phyloP scores from a whole-genome alignment of 257 asterid genomes.

The Nicotiana noctiflora region DNA sequence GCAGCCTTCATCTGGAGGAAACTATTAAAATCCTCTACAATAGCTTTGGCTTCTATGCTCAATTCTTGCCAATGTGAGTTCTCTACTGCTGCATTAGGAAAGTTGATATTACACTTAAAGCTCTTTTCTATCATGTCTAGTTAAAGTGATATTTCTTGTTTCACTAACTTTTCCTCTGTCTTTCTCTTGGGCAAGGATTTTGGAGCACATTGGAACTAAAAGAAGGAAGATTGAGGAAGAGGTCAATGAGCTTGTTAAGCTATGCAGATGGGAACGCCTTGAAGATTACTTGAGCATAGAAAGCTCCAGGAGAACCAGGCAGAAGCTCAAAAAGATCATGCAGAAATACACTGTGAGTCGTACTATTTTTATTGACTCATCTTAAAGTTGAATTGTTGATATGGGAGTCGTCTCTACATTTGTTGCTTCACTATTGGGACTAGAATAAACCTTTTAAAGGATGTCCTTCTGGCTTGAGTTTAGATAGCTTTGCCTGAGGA shows the following conservation, averaged over 20 bases:
- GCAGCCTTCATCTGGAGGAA: slow-evolving; percentile 56
- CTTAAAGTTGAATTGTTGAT: background rate
- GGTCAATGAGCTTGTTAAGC: slow-evolving; percentile 62
- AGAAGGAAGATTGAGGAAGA: slow-evolving; percentile 63
- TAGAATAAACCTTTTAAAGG: background rate
- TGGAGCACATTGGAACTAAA: slow-evolving; percentile 44
- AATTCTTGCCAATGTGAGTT: slow-evolving; percentile 69
- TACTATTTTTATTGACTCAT: background rate
- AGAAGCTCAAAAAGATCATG: slow-evolving; percentile 66
- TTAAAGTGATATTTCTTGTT: slow-evolving; percentile 3
- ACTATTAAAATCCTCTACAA: slow-evolving; percentile 67
- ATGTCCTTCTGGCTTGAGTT: background rate
- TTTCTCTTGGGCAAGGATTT: slow-evolving; percentile 33
- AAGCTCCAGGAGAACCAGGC: slow-evolving; percentile 59
- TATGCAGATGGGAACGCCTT: slow-evolving; percentile 69
- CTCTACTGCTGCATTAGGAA: background rate
- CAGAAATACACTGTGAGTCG: slow-evolving; percentile 66
- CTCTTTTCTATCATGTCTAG: slow-evolving; percentile 3
- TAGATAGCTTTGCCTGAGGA: background rate
- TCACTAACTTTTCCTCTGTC: background rate
- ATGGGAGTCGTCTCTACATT: background rate
- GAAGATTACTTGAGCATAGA: slow-evolving; percentile 54
- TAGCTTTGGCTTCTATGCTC: slow-evolving; percentile 74
- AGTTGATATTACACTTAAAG: background rate
- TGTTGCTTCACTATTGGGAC: background rate